Conservation (phyloP, 2,329 filamentous ascomycete genomes). For the Neoscytalidium dimidiatum region DNA sequence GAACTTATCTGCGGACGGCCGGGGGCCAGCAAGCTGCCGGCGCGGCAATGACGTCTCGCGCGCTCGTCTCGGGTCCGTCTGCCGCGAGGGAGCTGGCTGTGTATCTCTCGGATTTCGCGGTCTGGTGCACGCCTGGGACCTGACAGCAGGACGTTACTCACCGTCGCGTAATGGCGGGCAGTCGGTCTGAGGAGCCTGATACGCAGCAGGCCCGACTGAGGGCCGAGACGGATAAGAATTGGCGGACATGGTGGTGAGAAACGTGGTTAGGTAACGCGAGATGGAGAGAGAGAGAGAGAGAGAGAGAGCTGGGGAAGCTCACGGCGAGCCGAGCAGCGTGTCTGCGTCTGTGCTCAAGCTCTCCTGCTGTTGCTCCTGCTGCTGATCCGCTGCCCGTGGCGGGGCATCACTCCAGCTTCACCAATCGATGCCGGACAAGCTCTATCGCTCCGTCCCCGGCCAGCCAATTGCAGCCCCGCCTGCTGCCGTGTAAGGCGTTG, state of each 20-base stretch:
- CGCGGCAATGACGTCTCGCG: background rate
- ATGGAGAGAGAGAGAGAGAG: background rate
- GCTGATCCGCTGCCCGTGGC: conserved; percentile 6
- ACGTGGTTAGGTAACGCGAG: conserved; percentile 11
- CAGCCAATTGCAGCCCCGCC: background rate
- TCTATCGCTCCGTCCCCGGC: conserved; percentile 3
- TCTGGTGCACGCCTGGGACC: no score
- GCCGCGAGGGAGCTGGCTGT: background rate
- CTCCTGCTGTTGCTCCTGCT: background rate
- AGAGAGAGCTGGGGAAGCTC: background rate
- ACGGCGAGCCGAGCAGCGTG: background rate
- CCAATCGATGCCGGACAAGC: background rate
- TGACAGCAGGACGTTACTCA: background rate
- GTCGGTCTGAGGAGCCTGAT: background rate
- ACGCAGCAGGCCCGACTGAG: background rate
- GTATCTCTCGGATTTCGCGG: no score
- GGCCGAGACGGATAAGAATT: background rate
- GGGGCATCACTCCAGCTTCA: background rate
- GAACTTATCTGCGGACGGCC: background rate
- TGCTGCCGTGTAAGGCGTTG: conserved; percentile 7
- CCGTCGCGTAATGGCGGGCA: background rate
- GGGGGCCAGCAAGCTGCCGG: background rate
- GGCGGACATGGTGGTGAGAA: background rate
- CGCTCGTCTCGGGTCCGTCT: background rate
- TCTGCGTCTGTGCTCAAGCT: conserved; percentile 4